Evolutionary conservation across 148 eudicot genomes (phyloP).

Genomic region (Vaccinium myrtillus): DNA sequence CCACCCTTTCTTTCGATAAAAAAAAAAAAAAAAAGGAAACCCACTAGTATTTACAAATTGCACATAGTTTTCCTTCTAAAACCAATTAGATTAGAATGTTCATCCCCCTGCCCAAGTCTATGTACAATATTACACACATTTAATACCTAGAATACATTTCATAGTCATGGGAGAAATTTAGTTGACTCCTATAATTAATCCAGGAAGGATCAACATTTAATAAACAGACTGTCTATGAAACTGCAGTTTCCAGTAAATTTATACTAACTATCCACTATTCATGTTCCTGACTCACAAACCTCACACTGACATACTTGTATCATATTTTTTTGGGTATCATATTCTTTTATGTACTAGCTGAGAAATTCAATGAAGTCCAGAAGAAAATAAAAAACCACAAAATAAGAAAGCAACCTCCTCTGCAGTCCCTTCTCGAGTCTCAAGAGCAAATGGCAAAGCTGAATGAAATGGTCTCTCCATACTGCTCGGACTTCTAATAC

Average conservation of each 20-base stretch:
- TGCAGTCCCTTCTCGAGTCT: conserved; percentile 74
- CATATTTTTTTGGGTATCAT: not conserved
- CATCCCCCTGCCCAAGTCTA: not conserved
- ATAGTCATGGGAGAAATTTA: not conserved
- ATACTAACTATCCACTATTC: not conserved
- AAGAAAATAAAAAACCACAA: conserved; percentile 1
- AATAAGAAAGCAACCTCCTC: conserved; percentile 65
- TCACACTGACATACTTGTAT: not conserved
- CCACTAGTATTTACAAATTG: not conserved
- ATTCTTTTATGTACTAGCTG: not conserved
- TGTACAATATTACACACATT: not conserved
- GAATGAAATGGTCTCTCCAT: conserved; percentile 48
- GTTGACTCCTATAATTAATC: not conserved
- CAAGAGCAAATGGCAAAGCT: conserved; percentile 68
- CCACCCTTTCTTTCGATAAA: no score
- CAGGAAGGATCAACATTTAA: not conserved
- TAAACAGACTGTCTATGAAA: not conserved
- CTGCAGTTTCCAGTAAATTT: not conserved
- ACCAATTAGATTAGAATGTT: not conserved
- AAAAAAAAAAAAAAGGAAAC: no score
- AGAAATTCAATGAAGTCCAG: not conserved
- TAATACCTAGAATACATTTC: not conserved
- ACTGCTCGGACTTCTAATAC: conserved; percentile 43
- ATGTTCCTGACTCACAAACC: not conserved
- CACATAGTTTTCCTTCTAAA: not conserved